A percentile compares a stretch with the other conserved stretches of the same genome.
Evolutionary conservation across 169 alveolate genomes (phyloP).

Genomic region (Cryptosporidium bovis): DNA sequence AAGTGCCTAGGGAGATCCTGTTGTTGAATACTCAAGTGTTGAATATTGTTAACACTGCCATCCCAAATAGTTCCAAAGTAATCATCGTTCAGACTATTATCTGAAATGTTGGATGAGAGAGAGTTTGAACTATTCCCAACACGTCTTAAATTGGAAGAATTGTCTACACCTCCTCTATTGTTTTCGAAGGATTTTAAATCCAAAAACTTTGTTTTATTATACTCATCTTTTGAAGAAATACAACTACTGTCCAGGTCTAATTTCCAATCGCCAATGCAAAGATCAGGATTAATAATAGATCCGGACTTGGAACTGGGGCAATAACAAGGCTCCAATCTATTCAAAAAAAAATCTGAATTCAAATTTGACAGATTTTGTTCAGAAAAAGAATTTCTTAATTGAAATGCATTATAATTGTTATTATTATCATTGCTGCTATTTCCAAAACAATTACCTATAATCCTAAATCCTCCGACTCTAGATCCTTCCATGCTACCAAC

Average conservation of each 20-base stretch:
- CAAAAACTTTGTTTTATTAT: not conserved
- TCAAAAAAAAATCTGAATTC: not conserved
- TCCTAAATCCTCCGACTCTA: too few species aligned
- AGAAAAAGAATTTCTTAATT: not conserved
- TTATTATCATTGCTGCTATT: too few species aligned
- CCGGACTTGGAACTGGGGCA: not conserved
- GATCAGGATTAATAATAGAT: not conserved
- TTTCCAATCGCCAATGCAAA: not conserved
- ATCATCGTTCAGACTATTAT: constrained; percentile 43
- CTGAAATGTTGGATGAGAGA: constrained; percentile 44
- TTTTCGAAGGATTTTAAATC: not conserved
- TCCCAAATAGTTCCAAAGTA: constrained; percentile 13
- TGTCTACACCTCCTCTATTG: constrained; percentile 9
- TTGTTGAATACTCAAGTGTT: too few species aligned
- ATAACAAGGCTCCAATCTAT: too few species aligned
- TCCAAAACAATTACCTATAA: too few species aligned
- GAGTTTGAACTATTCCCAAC: constrained; percentile 63
- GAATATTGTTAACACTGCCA: too few species aligned
- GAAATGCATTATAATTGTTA: too few species aligned
- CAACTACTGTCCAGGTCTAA: not conserved
- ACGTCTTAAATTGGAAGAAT: constrained; percentile 28
- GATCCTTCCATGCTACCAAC: too few species aligned
- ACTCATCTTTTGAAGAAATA: constrained; percentile 23
- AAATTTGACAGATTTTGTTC: not conserved
- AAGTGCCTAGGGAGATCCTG: too few species aligned